Evolutionary conservation across 108 stramenopile genomes (phyloP).

Genomic region (Stephanodiscus minutulus): DNA sequence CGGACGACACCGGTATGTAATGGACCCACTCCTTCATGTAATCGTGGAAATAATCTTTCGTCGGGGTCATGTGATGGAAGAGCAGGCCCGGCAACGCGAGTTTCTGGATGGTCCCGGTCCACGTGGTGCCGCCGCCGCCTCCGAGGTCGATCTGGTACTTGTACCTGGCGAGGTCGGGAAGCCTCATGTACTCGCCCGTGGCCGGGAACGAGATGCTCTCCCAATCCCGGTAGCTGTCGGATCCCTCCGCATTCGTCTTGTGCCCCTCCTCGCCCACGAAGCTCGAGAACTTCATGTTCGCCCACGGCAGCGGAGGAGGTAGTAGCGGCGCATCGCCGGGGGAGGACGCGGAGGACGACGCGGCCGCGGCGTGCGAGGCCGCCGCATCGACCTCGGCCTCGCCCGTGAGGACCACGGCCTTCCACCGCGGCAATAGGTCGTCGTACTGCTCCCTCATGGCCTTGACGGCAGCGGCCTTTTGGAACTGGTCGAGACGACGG

Average conservation of each 20-base stretch:
- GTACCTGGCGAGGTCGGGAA: slow-evolving; percentile 33
- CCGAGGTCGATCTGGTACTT: slow-evolving; percentile 62
- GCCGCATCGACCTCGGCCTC: slow-evolving; percentile 40
- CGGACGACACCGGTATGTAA: slow-evolving; percentile 39
- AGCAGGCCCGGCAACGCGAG: slow-evolving; percentile 49
- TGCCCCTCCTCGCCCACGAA: slow-evolving; percentile 34
- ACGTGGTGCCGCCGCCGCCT: slow-evolving; percentile 59
- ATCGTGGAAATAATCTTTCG: slow-evolving; percentile 46
- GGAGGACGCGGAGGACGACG: background rate
- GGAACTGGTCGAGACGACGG: background rate
- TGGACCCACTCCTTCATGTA: slow-evolving; percentile 41
- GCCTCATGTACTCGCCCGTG: slow-evolving; percentile 32
- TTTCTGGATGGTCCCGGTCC: slow-evolving; percentile 56
- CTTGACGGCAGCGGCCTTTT: slow-evolving; percentile 8
- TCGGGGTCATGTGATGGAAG: slow-evolving; percentile 51
- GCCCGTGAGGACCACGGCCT: slow-evolving; percentile 36
- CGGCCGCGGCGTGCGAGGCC: no score
- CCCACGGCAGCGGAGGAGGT: slow-evolving; percentile 52
- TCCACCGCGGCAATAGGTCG: slow-evolving; percentile 41
- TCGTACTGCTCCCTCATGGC: slow-evolving; percentile 29
- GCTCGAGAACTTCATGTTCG: slow-evolving; percentile 65
- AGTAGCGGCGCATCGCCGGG: background rate
- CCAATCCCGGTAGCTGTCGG: slow-evolving; percentile 4
- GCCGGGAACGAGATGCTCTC: slow-evolving; percentile 28
- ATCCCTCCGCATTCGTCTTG: slow-evolving; percentile 11